Conservation (phyloP, 2,329 filamentous ascomycete genomes). For the Stagonosporopsis cucurbitacearum region DNA sequence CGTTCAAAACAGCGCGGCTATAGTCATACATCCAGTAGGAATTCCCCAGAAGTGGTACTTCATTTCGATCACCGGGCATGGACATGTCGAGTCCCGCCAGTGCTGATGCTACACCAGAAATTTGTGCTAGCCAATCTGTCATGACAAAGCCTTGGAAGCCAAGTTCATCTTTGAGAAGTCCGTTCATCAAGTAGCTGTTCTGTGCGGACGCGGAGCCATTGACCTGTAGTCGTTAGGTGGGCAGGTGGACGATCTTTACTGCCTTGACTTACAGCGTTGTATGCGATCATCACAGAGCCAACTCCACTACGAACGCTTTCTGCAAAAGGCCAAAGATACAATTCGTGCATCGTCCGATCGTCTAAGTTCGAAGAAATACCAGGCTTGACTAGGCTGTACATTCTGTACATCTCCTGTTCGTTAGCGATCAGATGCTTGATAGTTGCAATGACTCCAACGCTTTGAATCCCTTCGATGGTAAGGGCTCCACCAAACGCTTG, state of each 20-base stretch:
- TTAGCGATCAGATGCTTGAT: conserved; percentile 74
- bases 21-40: conserved; percentile 73
- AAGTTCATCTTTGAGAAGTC: conserved; percentile 83
- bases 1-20: conserved; percentile 78
- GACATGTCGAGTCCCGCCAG: conserved; percentile 84
- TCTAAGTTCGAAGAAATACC: conserved; percentile 68
- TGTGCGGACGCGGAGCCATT: conserved; percentile 66
- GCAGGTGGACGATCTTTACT: background rate
- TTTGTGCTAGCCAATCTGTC: conserved; percentile 86
- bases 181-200: conserved; percentile 82
- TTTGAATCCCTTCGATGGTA: conserved; percentile 78
- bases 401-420: conserved; percentile 67
- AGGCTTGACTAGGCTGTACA: conserved; percentile 50
- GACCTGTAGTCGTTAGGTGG: conserved; percentile 35
- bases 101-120: conserved; percentile 78
- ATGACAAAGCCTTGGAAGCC: conserved; percentile 90
- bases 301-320: conserved; percentile 79
- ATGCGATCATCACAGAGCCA: conserved; percentile 82
- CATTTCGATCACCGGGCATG: conserved; percentile 74
- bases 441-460: conserved; percentile 74
- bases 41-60: conserved; percentile 54
- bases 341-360: conserved; percentile 75
- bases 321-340: conserved; percentile 87
- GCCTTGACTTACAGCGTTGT: conserved; percentile 56
- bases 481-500: conserved; percentile 77